These are phyloP conservation scores for Geotrichum fermentans DNA, from an alignment of 1,139 yeast genomes.

Conservation along the genomic window DNA sequence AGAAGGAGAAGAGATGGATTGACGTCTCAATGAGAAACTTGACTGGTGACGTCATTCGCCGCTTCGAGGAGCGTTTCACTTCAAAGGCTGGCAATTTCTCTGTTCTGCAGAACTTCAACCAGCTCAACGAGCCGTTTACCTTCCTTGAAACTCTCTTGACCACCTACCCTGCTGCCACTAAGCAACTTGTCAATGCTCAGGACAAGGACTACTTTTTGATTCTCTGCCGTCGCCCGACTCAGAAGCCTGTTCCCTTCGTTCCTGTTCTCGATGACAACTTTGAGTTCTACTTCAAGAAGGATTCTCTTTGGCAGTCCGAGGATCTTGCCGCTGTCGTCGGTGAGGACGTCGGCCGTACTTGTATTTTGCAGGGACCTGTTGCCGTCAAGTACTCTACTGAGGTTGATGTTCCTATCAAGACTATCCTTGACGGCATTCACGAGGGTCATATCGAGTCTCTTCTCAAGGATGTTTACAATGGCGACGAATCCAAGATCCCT, in stretches of 20 bases:
- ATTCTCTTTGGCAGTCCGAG: slow-evolving; percentile 98
- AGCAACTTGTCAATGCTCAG: slow-evolving; percentile 87
- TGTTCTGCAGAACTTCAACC: slow-evolving; percentile 65
- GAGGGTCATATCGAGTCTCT: slow-evolving; percentile 78
- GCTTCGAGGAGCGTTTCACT: slow-evolving; percentile 95
- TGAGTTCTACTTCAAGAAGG: slow-evolving; percentile 95
- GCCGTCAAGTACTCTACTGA: slow-evolving; percentile 87
- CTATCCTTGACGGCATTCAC: slow-evolving; percentile 81
- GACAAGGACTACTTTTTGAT: slow-evolving; percentile 90
- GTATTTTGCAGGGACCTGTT: slow-evolving; percentile 97
- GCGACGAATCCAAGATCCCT: slow-evolving; percentile 70
- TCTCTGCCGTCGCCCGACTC: slow-evolving; percentile 75
- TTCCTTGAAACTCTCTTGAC: slow-evolving; percentile 57
- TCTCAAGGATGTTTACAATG: slow-evolving; percentile 62
- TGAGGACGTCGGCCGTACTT: slow-evolving; percentile 95
- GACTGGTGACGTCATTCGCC: slow-evolving; percentile 79
- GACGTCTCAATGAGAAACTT: slow-evolving; percentile 82
- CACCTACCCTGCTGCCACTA: slow-evolving; percentile 66
- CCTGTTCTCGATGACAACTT: slow-evolving; percentile 93
- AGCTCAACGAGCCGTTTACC: slow-evolving; percentile 62
- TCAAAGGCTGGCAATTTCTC: slow-evolving; percentile 47
- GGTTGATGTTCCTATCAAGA: slow-evolving; percentile 89
- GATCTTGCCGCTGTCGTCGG: slow-evolving; percentile 93
- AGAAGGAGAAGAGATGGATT: slow-evolving; percentile 80
- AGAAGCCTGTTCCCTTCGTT: slow-evolving; percentile 96